phyloP scores from a whole-genome alignment of 2,329 filamentous ascomycete species.

The Cladosporium oxysporum region DNA sequence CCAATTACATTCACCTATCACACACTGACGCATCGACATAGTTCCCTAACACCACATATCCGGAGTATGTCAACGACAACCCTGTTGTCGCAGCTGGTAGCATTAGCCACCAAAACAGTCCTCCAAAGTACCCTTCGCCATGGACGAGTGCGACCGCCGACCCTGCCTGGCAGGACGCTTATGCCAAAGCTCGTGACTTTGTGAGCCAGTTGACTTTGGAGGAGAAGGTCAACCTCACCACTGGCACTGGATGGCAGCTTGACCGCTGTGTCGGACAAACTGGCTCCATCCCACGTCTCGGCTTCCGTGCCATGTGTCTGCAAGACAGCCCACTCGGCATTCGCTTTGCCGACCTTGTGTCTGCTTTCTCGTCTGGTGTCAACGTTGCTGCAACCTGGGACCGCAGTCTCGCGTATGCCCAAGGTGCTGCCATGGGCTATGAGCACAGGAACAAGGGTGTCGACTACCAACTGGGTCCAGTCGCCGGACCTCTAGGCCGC shows the following conservation, averaged over 20 bases:
- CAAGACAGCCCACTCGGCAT: constrained; percentile 84
- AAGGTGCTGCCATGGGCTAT: constrained; percentile 69
- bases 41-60: constrained; percentile 33
- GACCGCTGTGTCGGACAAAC: constrained; percentile 76
- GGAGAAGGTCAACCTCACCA: constrained; percentile 40
- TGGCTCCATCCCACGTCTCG: constrained; percentile 70
- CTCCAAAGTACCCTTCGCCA: constrained; percentile 33
- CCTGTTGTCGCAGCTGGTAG: constrained; percentile 30
- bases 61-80: constrained; percentile 29
- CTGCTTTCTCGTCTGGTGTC: constrained; percentile 39
- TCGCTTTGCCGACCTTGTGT: constrained; percentile 63
- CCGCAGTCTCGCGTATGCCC: constrained; percentile 64
- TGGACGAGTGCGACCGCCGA: constrained; percentile 48
- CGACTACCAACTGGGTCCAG: constrained; percentile 58
- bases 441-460: constrained; percentile 64
- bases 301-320: constrained; percentile 72
- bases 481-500: constrained; percentile 72
- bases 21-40: constrained; percentile 12
- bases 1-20: background rate
- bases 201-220: constrained; percentile 37
- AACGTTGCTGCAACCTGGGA: constrained; percentile 50
- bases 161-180: constrained; percentile 33
- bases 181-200: constrained; percentile 34
- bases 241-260: constrained; percentile 56
- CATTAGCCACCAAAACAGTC: constrained; percentile 29